Evolutionary conservation across 352 stramenopile genomes (phyloP).

Genomic region (Phytophthora crassamura): DNA sequence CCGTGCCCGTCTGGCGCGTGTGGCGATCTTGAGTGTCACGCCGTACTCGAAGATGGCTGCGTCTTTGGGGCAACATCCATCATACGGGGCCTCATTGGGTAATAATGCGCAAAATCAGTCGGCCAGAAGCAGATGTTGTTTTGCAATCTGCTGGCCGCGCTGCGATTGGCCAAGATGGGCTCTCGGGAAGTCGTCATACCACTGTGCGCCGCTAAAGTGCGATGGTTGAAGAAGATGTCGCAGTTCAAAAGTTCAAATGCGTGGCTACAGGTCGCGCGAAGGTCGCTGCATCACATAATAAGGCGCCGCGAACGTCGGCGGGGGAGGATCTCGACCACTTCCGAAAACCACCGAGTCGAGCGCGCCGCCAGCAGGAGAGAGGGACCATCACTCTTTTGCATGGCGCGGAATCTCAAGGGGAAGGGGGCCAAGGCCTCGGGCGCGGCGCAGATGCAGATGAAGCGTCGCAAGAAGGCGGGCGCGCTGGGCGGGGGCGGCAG

Average conservation of each 20-base stretch:
- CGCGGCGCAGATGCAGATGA: conserved; percentile 23
- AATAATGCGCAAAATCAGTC: conserved; percentile 6
- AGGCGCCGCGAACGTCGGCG: not conserved
- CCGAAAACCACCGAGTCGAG: conserved; percentile 29
- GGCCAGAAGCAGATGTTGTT: too few species aligned
- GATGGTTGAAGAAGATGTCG: conserved; percentile 34
- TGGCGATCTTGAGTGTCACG: not conserved
- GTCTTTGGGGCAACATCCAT: conserved; percentile 17
- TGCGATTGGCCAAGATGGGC: conserved; percentile 1
- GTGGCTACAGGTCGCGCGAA: conserved; percentile 13
- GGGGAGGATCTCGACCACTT: conserved; percentile 42
- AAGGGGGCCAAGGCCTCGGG: conserved; percentile 30
- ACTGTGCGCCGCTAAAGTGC: conserved; percentile 12
- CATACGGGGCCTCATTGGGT: too few species aligned
- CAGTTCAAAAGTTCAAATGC: conserved; percentile 22
- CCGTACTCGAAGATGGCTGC: conserved; percentile 14
- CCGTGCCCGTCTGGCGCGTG: too few species aligned
- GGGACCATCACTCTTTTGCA: conserved; percentile 42
- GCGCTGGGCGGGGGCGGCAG: conserved; percentile 14
- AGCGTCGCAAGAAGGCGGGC: conserved; percentile 43
- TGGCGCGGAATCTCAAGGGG: conserved; percentile 43
- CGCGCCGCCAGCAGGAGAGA: conserved; percentile 1
- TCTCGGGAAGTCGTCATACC: not conserved
- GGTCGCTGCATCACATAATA: conserved; percentile 16
- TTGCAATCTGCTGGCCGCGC: conserved; percentile 3